Base-by-base conservation (phyloP, 371 early-diverging fungal species). In the Dichotomocladium elegans region DNA sequence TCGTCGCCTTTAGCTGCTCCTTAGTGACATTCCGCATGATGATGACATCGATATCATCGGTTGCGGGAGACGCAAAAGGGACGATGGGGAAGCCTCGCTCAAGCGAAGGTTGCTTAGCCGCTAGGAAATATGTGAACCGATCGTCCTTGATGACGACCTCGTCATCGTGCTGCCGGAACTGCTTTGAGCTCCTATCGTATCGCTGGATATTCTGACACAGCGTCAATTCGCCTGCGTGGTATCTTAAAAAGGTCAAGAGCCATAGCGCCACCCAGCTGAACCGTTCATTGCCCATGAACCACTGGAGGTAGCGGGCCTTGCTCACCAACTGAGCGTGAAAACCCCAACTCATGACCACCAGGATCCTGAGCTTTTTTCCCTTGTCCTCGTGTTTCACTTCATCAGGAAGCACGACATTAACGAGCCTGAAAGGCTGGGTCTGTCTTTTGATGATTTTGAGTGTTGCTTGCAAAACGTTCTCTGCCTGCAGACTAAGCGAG, bases 311-410 rank as follows among this genome's bases (percentile, higher is more conserved):
- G 21, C 67, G 44, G 2, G 77, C 56, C 42, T 73, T 71, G 33
- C 63, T 58, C 11, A 77, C 77, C 25, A 77, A 58, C 41, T 77
- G 74, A n/a, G 74, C 71, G 57, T 77, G 77, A 47, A 77, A 77
- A 24, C 77, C 77, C 70, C 72, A 77, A 27, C 74, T 73, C 67
- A 77, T 57, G 12, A 77, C 74, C 10, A 77, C 74, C 0, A 77
- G 28, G 8, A 77, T 30, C 4, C 67, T 60, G 1, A 37, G 30
- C 3, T 47, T 51, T 1, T 27, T 25, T n/a, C 27, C 14, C 3
- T 24, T 21, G 8, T 6, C 19, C 10, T 3, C 9, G 12, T 25
- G 37, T 10, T 24, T 48, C 34, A 27, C 42, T 37, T 54, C 33
- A 10, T 33, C 48, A n/a, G 58, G 55, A 22, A 73, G 41, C 12